Base-by-base conservation (phyloP, 345 rosid genomes). In the Luvunga scandens region DNA sequence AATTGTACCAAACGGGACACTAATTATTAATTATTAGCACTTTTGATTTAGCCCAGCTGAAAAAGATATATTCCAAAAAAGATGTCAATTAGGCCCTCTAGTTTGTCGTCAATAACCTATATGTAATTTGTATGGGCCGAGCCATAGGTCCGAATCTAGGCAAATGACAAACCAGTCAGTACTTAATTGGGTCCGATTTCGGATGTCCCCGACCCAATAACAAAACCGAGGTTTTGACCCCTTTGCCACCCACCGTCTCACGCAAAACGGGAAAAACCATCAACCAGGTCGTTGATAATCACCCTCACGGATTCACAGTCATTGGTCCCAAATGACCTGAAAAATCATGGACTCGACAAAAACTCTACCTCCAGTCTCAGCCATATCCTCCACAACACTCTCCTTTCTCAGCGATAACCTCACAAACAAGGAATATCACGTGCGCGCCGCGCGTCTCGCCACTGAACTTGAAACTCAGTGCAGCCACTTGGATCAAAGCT, bases 391-490 rank as follows among this genome's bases (percentile, higher is more conserved):
- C 50, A 78, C 93, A 3, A 78, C 80, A 31, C 81, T 85, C 64
- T 79, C 86, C 39, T 88, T 88, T 83, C 92, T 93, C 80, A 82
- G 90, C 84, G 90, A 87, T 6, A 79, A 81, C 19, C 85, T 95
- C 84, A 81, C 42, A 64, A 84, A 78, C 72, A 60, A 77, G 73
- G 72, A 71, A 62, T 90, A 84, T 80, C 91, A 91, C 55, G 72
- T 84, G 22, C 81, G 79, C 28, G 91, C 93, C 48, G 73, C 85
- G 60, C 75, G n/a, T 75, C 78, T 91, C 22, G 92, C 86, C 10
- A 80, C 88, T 27, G 97, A 89, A 71, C 89, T 96, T 24, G 87
- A 71, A 74, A 76, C 87, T 25, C 87, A 89, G 83, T 92, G 92
- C 77, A 75, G 79, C 79, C 86, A 87, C 70, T 83, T 93, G 86